Base-by-base conservation (phyloP, 108 stramenopile genomes). In the Discostella pseudostelligera region DNA sequence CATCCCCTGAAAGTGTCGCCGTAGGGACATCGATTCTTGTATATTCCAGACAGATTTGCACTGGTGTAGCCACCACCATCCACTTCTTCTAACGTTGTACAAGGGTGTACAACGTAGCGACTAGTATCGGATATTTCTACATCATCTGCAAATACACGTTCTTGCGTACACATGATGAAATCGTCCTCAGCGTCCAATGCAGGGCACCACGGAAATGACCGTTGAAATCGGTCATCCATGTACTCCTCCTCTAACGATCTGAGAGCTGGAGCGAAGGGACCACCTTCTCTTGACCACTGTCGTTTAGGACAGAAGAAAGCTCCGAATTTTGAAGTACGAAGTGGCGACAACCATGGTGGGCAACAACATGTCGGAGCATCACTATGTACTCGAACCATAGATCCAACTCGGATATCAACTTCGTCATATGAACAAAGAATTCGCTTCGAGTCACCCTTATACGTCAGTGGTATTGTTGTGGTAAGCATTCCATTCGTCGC, bases 391-490 rank as follows among this genome's bases (percentile, higher is more conserved):
- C 56, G 56, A 16, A 82, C 81, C 77, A 79, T 82, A 3, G 72
- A 68, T 24, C 78, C 78, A 5, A 46, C 40, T 36, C 24, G 43
- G 5, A 79, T 43, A 26, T 68, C 37, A n/a, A 39, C 22, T 45
- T 84, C 80, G 58, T 76, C 69, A 36, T 77, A 81, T 46, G 77
- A 66, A 65, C 83, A 84, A 22, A 81, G 65, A 11, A 84, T 65
- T 12, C 69, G 50, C 0, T 44, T 59, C 13, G 59, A 48, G 47
- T 82, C 77, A 24, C 46, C 65, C 59, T 74, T 76, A 66, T 81
- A 84, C 1, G 61, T 72, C 50, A 84, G 39, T 5, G 74, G 47
- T 11, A 84, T 21, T n/a, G 76, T 77, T 11, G 67, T 81, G 9
- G 83, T 84, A 14, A 57, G 49, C 51, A 69, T 69, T 12, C 79